phyloP scores from a whole-genome alignment of 2,329 filamentous ascomycete genomes.

The Diaporthe citrichinensis region DNA sequence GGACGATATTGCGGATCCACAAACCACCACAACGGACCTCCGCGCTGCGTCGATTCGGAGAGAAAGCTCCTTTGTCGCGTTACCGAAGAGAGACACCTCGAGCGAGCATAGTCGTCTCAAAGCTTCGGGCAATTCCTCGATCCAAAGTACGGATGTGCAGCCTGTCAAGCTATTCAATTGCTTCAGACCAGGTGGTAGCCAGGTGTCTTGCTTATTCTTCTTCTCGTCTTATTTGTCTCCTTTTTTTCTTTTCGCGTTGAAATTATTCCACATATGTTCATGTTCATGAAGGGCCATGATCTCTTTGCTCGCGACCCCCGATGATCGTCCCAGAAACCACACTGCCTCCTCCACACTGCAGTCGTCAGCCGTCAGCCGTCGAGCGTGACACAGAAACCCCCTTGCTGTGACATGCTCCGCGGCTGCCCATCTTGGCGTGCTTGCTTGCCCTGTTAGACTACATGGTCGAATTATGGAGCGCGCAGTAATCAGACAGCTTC shows the following conservation, averaged over 20 bases:
- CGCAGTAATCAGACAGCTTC: background rate
- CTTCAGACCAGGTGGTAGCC: background rate
- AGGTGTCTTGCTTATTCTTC: background rate
- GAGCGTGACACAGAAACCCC: background rate
- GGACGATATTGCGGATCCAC: background rate
- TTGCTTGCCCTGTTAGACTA: background rate
- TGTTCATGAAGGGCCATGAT: background rate
- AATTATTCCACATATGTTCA: background rate
- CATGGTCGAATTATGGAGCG: constrained; percentile 1
- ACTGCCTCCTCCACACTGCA: background rate
- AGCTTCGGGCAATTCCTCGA: background rate
- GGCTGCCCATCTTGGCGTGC: constrained; percentile 17
- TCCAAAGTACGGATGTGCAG: background rate
- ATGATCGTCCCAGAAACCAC: background rate
- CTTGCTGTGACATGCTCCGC: constrained; percentile 1
- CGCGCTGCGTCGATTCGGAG: background rate
- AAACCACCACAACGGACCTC: background rate
- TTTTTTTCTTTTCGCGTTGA: background rate
- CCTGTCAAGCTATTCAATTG: background rate
- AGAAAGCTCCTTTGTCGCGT: background rate
- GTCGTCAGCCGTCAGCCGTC: background rate
- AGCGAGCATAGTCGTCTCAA: background rate
- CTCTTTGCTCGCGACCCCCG: too few species aligned
- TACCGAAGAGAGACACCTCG: too few species aligned
- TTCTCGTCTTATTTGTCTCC: background rate